Percentiles rank a stretch among this genome's conserved stretches.
Conservation (phyloP, 306 rosid species). For the Malus sieversii region DNA sequence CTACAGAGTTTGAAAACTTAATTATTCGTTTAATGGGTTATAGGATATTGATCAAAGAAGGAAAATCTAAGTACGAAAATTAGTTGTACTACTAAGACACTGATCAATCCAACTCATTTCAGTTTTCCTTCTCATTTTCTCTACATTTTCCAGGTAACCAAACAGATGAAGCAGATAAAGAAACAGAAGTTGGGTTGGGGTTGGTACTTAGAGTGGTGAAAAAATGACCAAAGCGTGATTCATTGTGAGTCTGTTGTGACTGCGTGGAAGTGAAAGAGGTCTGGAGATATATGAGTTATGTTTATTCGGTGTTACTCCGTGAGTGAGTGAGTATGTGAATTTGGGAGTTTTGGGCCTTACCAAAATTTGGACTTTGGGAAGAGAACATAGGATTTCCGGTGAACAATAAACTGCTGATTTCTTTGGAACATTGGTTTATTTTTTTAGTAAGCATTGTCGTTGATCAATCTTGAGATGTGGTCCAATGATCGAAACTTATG, state of each 20-base stretch:
- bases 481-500: background rate
- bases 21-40: background rate
- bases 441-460: background rate
- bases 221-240: background rate
- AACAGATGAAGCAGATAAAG: background rate
- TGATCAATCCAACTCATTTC: background rate
- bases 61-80: background rate
- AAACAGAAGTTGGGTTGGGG: background rate
- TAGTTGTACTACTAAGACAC: background rate
- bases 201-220: slow-evolving; percentile 26
- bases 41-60: background rate
- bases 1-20: background rate
- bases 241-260: background rate
- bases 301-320: background rate
- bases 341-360: background rate
- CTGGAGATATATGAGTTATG: background rate
- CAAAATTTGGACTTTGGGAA: background rate
- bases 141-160: background rate
- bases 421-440: background rate
- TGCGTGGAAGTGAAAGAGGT: background rate
- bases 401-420: background rate
- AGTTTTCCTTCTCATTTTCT: background rate
- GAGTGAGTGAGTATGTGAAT: background rate
- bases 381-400: background rate
- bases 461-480: background rate